Conservation (phyloP, 2,329 filamentous ascomycete genomes). For the Fusarium dlaminii region DNA sequence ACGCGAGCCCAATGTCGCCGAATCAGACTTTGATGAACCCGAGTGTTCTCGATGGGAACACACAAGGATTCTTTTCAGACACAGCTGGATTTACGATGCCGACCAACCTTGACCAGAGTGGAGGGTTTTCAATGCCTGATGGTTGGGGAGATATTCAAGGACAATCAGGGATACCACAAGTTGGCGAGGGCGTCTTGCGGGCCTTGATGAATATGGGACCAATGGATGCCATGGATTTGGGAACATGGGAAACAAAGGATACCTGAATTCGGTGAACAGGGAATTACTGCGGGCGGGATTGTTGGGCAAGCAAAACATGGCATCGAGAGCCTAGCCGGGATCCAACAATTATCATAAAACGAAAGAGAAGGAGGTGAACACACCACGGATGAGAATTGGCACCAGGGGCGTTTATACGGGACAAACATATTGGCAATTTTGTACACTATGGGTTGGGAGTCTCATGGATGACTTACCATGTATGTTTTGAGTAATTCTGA, state of each 20-base stretch:
- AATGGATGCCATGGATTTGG: slow-evolving; percentile 69
- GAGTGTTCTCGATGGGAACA: slow-evolving; percentile 49
- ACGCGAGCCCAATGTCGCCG: slow-evolving; percentile 60
- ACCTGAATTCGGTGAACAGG: slow-evolving; percentile 35
- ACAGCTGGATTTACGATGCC: slow-evolving; percentile 50
- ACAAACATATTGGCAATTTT: slow-evolving; percentile 22
- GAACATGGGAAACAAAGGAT: slow-evolving; percentile 56
- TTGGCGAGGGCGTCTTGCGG: slow-evolving; percentile 66
- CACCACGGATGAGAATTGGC: background rate
- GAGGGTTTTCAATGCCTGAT: slow-evolving; percentile 53
- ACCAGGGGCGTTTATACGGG: slow-evolving; percentile 27
- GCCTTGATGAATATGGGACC: slow-evolving; percentile 67
- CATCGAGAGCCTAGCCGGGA: background rate
- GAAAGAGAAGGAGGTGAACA: slow-evolving; percentile 14
- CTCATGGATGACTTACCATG: slow-evolving; percentile 10
- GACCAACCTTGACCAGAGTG: slow-evolving; percentile 36
- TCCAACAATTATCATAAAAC: background rate
- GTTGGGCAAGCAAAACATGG: background rate
- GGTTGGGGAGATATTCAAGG: slow-evolving; percentile 57
- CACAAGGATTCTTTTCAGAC: slow-evolving; percentile 53
- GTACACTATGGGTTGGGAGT: slow-evolving; percentile 30
- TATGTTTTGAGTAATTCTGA: slow-evolving; percentile 19
- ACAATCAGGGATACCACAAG: slow-evolving; percentile 61
- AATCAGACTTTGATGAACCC: slow-evolving; percentile 53
- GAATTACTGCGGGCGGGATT: background rate